These are phyloP conservation scores for Lanmaoa rubissima DNA, from an alignment of 768 basidiomycete species.

Conservation along the genomic window DNA sequence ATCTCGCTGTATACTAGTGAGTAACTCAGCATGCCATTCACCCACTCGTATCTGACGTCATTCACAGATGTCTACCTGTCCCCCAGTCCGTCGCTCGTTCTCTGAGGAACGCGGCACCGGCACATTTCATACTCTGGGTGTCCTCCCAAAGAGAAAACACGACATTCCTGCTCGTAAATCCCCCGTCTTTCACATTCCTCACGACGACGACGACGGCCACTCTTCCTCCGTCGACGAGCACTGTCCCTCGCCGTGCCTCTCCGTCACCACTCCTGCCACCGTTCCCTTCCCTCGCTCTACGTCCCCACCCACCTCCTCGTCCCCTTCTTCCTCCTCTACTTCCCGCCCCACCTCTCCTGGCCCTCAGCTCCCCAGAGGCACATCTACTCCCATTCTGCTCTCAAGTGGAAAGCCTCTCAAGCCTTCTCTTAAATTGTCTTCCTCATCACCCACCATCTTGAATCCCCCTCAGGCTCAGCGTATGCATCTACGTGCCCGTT, in stretches of 20 bases:
- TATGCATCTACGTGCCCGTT: slow-evolving; percentile 39
- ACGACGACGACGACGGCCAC: slow-evolving; percentile 27
- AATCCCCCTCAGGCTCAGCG: slow-evolving; percentile 1
- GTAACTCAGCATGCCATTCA: background rate
- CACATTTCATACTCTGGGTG: slow-evolving; percentile 47
- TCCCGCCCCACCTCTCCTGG: slow-evolving; percentile 1
- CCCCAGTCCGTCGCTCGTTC: slow-evolving; percentile 27
- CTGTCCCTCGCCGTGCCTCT: background rate
- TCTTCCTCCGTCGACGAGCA: slow-evolving; percentile 18
- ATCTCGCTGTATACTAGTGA: background rate
- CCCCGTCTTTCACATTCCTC: slow-evolving; percentile 19
- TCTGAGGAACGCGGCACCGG: slow-evolving; percentile 44
- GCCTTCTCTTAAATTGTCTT: slow-evolving; percentile 67
- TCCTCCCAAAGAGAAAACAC: slow-evolving; percentile 42
- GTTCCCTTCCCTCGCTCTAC: slow-evolving; percentile 44
- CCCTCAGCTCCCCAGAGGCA: slow-evolving; percentile 32
- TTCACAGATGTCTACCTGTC: slow-evolving; percentile 16
- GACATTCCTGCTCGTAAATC: slow-evolving; percentile 17
- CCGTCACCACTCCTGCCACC: slow-evolving; percentile 9
- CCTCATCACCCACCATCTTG: slow-evolving; percentile 18
- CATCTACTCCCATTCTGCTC: slow-evolving; percentile 46
- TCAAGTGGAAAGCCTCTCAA: slow-evolving; percentile 86
- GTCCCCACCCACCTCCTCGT: slow-evolving; percentile 12
- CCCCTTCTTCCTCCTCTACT: background rate
- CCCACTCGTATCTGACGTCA: slow-evolving; percentile 4